Conservation (phyloP, 805 yeast genomes). For the Clavispora vitiphila region DNA sequence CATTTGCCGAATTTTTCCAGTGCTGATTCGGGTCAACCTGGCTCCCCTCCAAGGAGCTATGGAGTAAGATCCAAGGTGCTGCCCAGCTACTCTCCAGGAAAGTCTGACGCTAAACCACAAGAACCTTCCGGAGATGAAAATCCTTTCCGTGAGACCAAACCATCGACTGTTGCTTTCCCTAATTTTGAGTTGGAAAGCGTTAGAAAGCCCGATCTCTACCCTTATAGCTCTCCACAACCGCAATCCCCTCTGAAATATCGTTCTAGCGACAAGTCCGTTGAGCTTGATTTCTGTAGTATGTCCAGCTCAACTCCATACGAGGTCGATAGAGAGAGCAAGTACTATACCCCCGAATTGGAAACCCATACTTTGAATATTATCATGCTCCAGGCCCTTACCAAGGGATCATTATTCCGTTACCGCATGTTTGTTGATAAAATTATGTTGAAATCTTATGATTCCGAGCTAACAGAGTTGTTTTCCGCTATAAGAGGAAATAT, state of each 20-base stretch:
- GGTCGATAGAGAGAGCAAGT: neutral
- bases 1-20: conserved; percentile 70
- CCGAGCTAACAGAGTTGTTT: conserved; percentile 46
- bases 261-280: neutral
- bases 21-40: conserved; percentile 27
- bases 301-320: neutral
- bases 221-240: neutral
- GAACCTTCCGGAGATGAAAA: neutral
- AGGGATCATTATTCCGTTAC: conserved; percentile 67
- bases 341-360: conserved; percentile 4
- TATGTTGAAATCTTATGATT: conserved; percentile 53
- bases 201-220: conserved; percentile 3
- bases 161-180: neutral
- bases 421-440: conserved; percentile 57
- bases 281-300: neutral
- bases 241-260: neutral
- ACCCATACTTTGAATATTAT: conserved; percentile 27
- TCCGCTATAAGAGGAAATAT: conserved; percentile 48
- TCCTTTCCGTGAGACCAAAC: conserved; percentile 5
- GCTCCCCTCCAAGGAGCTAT: conserved; percentile 11
- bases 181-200: conserved; percentile 3
- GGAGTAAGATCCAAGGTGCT: conserved; percentile 16
- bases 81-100: conserved; percentile 1
- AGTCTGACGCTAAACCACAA: neutral
- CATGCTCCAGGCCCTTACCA: conserved; percentile 60